Conservation (phyloP, 257 asterid species). For the Fraxinus cuspidata region DNA sequence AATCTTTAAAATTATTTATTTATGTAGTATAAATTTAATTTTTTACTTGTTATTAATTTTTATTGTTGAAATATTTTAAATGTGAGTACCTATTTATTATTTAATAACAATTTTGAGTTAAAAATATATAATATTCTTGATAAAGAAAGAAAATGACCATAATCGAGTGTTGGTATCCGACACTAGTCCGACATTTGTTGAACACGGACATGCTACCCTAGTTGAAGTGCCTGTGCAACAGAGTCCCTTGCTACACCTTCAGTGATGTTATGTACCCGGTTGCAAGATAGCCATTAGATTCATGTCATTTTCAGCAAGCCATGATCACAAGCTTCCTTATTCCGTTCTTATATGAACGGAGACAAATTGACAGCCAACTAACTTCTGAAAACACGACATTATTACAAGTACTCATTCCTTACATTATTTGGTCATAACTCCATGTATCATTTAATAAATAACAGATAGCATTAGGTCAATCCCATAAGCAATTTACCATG, state of each 20-base stretch:
- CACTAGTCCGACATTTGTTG: too few species aligned
- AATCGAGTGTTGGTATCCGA: too few species aligned
- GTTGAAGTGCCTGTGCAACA: too few species aligned
- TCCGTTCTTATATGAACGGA: neutral
- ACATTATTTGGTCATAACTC: neutral
- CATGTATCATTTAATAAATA: neutral
- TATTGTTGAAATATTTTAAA: too few species aligned
- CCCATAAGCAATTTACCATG: neutral
- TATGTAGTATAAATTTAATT: too few species aligned
- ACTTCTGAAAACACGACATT: neutral
- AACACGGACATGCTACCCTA: too few species aligned
- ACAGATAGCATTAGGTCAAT: neutral
- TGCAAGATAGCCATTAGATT: conserved; percentile 65
- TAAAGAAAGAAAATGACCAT: too few species aligned
- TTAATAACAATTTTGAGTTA: too few species aligned
- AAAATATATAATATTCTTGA: too few species aligned
- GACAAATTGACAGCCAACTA: conserved; percentile 6
- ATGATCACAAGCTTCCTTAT: conserved; percentile 26
- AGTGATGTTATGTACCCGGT: conserved; percentile 8
- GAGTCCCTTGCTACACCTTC: neutral
- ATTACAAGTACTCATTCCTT: neutral
- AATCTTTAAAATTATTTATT: too few species aligned
- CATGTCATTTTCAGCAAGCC: conserved; percentile 58
- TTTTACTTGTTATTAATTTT: too few species aligned
- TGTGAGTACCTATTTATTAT: too few species aligned